Evolutionary conservation across 495 filamentous ascomycete genomes (phyloP).

Genomic region (Diplogelasinospora grovesii): DNA sequence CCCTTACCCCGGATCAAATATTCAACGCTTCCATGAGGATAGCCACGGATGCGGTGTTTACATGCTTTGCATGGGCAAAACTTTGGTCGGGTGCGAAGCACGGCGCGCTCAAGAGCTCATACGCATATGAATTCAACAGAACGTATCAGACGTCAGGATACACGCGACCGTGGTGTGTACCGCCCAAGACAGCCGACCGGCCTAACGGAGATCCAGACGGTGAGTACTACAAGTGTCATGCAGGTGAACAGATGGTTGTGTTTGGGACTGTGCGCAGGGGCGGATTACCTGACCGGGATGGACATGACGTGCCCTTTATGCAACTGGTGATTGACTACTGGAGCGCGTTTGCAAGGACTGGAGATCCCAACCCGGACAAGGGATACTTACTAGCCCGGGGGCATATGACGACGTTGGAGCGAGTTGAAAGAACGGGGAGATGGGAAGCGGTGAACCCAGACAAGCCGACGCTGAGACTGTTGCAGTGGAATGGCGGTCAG

Average conservation of each 20-base stretch:
- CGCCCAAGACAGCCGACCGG: slow-evolving; percentile 17
- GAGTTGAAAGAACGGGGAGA: slow-evolving; percentile 11
- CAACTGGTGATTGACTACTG: slow-evolving; percentile 23
- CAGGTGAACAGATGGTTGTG: slow-evolving; percentile 39
- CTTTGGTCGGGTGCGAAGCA: slow-evolving; percentile 25
- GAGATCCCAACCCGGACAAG: slow-evolving; percentile 19
- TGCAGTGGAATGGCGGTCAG: slow-evolving; percentile 25
- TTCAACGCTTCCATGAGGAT: slow-evolving; percentile 22
- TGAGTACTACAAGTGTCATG: slow-evolving; percentile 45
- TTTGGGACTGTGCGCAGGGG: slow-evolving; percentile 27
- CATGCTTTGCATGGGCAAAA: slow-evolving; percentile 31
- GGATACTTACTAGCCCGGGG: slow-evolving; percentile 15
- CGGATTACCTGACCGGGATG: slow-evolving; percentile 21
- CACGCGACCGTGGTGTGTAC: slow-evolving; percentile 31
- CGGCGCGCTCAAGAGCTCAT: slow-evolving; percentile 22
- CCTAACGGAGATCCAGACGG: slow-evolving; percentile 31
- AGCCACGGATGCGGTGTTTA: slow-evolving; percentile 31
- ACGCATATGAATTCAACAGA: slow-evolving; percentile 37
- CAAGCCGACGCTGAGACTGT: slow-evolving; percentile 15
- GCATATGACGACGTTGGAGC: slow-evolving; percentile 13
- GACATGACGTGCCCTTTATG: slow-evolving; percentile 20
- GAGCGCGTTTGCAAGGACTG: slow-evolving; percentile 19
- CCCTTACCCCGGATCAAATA: slow-evolving; percentile 9
- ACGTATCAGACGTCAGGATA: slow-evolving; percentile 37
- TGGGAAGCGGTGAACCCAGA: slow-evolving; percentile 18